phyloP scores from a whole-genome alignment of 768 basidiomycete species.

The Hypholoma sublateritium region DNA sequence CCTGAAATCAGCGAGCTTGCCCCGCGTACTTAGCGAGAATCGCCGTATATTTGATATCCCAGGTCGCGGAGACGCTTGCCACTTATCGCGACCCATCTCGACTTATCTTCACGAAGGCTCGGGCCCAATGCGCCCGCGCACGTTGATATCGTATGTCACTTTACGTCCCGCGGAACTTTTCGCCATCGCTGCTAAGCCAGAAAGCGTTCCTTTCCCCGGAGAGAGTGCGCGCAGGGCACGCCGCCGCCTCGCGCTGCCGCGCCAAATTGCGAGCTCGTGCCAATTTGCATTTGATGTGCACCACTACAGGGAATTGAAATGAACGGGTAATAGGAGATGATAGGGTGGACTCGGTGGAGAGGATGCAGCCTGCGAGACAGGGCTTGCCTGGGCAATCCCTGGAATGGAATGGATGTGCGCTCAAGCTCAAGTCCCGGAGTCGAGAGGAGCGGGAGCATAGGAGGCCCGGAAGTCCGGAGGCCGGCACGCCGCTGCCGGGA shows the following conservation, averaged over 20 bases:
- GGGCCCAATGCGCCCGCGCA: slow-evolving; percentile 5
- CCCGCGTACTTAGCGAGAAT: neutral
- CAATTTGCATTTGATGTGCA: neutral
- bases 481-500: no score
- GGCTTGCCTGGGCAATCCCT: no score
- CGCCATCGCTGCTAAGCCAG: neutral
- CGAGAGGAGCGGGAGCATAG: no score
- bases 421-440: no score
- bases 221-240: neutral
- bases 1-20: neutral
- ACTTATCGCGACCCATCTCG: neutral
- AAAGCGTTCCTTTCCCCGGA: neutral
- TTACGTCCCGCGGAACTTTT: neutral
- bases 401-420: no score
- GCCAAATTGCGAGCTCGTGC: neutral
- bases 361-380: no score
- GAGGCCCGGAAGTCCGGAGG: no score
- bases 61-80: no score
- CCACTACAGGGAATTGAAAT: neutral
- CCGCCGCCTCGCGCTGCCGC: neutral
- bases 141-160: neutral
- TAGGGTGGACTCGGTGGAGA: no score
- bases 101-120: neutral
- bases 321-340: neutral
- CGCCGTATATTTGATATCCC: neutral